Evolutionary conservation across 352 stramenopile species (phyloP), one percentile per base, ranked within the genome.

Genomic region (Globisporangium splendens): DNA sequence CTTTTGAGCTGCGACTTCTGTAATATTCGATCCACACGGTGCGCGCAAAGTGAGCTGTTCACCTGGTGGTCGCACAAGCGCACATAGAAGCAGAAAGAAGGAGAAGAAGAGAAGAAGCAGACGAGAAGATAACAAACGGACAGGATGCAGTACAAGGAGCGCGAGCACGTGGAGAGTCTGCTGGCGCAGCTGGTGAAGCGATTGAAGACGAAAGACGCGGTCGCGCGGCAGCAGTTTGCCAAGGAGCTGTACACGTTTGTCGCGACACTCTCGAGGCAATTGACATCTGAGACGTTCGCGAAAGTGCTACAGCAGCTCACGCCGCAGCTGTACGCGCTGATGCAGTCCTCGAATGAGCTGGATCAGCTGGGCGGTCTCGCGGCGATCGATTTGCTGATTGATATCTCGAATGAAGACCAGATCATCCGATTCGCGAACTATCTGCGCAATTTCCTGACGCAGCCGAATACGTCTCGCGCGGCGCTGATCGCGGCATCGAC

Each of bases 381-480:
- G 14, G 87, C 86, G 35, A 93, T 96, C 13, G 79, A 91, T 44
- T 59, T 77, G 53, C 73, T 96, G 46, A 89, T 95, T 43, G 86
- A 90, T 60, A 63, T 96, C 53, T 83, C 75, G 10, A 88, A 84
- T 17, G 86, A 96, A 63, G 83, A 90, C 63, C 86, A 96, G 71
- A 86, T 96, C 56, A 95, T 96, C 64, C 83, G 87, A 41, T 96
- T 95, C 62, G 87, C 88, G 39, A 96, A 96, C 70, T 96, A 96
- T 56, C 53, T 96, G 59, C 80, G 88, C 38, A 88, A 92, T 64
- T 93, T 96, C 56, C 69, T 96, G 10, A 75, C 85, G 51, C 82
- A 94, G 59, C 80, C 78, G 6, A 66, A 86, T 47, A 83, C 83
- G 3, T 81, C 79, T 13, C 76, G 72, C 17, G 61, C 63, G 20